Percentiles rank a stretch among this genome's conserved stretches.
These are phyloP conservation scores for Onygenales sp. DNA, from an alignment of 2,329 filamentous ascomycete species.

Conservation along the genomic window DNA sequence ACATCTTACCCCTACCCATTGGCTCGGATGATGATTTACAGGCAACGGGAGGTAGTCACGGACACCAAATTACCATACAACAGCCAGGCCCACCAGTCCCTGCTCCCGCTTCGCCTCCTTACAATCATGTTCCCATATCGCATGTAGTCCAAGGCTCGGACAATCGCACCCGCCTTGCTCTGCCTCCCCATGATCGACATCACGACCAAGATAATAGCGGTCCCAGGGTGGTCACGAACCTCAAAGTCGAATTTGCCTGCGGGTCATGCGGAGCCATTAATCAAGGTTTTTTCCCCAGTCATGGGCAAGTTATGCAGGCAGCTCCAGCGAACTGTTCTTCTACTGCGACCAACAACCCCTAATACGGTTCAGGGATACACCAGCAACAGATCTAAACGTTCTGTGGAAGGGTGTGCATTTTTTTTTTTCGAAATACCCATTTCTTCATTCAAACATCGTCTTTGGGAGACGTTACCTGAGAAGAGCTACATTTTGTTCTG, in stretches of 20 bases:
- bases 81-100: background rate
- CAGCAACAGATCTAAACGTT: too few species aligned
- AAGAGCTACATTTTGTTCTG: too few species aligned
- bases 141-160: background rate
- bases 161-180: background rate
- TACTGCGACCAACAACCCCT: too few species aligned
- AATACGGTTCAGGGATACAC: background rate
- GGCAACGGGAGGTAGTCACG: background rate
- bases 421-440: too few species aligned
- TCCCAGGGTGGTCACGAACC: slow-evolving; percentile 26
- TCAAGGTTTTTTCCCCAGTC: slow-evolving; percentile 20
- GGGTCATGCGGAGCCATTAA: slow-evolving; percentile 29
- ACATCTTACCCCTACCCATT: background rate
- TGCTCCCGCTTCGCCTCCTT: background rate
- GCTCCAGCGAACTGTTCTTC: background rate
- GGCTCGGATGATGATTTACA: background rate
- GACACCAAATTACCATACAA: background rate
- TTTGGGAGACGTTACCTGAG: too few species aligned
- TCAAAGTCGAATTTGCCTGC: slow-evolving; percentile 33
- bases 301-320: background rate
- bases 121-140: background rate
- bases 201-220: slow-evolving; percentile 12
- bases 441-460: too few species aligned
- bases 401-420: too few species aligned
- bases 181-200: slow-evolving; percentile 8